Conservation (phyloP, 2,329 filamentous ascomycete genomes). For the Fonsecaea monophora region DNA sequence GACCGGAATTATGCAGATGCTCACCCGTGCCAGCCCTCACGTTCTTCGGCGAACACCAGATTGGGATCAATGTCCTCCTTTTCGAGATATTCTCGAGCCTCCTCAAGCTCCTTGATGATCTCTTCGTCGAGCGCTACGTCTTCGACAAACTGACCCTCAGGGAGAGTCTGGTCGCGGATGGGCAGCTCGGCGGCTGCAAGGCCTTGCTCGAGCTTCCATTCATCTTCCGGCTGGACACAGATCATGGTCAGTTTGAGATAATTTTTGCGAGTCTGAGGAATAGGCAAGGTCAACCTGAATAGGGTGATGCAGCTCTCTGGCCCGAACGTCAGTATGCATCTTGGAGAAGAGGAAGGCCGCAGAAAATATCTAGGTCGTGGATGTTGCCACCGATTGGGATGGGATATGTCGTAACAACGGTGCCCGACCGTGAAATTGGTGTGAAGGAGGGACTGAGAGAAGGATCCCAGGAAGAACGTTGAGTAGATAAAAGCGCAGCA, state of each 20-base stretch:
- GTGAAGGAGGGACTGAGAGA: neutral
- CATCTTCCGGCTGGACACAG: constrained; percentile 46
- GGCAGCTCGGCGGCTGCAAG: constrained; percentile 56
- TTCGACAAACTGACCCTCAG: constrained; percentile 47
- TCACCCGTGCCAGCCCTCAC: constrained; percentile 56
- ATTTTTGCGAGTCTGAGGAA: neutral
- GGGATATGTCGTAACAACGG: neutral
- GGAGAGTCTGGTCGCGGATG: constrained; percentile 55
- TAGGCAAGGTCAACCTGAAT: constrained; percentile 23
- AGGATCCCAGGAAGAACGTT: constrained; percentile 13
- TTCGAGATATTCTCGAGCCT: constrained; percentile 40
- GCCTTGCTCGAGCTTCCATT: constrained; percentile 63
- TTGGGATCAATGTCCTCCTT: constrained; percentile 51
- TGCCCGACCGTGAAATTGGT: neutral
- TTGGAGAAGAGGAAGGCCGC: constrained; percentile 8
- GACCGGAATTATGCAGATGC: neutral
- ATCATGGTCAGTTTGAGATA: constrained; percentile 24
- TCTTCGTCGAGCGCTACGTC: constrained; percentile 37
- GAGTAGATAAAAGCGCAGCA: constrained; percentile 11
- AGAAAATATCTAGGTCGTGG: neutral
- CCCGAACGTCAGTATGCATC: constrained; percentile 31
- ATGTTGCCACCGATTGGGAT: constrained; percentile 7
- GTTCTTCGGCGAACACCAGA: constrained; percentile 53
- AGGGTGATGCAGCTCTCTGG: constrained; percentile 29
- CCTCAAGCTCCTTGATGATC: constrained; percentile 26